Conservation (phyloP, 1,284 basidiomycete genomes). For the Melampsora larici-populina region DNA sequence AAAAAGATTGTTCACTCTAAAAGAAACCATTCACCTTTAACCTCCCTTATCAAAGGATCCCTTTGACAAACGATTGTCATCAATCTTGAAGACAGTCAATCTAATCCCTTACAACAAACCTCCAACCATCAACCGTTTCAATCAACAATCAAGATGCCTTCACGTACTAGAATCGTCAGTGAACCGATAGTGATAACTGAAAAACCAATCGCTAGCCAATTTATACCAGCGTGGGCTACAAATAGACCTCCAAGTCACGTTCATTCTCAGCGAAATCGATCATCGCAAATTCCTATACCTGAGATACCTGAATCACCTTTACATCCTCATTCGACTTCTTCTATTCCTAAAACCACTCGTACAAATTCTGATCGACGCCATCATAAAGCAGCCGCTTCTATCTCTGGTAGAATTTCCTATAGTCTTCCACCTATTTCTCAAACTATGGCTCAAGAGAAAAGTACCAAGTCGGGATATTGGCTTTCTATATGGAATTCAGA, state of each 20-base stretch:
- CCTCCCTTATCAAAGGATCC: no score
- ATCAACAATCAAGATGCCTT: not conserved
- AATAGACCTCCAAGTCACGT: not conserved
- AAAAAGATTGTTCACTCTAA: no score
- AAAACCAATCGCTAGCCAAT: not conserved
- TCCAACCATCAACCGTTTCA: not conserved
- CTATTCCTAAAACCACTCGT: not conserved
- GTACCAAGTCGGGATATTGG: not conserved
- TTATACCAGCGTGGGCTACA: not conserved
- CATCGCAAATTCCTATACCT: not conserved
- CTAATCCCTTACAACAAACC: not conserved
- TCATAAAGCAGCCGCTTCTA: not conserved
- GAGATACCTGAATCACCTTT: not conserved
- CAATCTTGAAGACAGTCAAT: no score
- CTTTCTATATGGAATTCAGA: not conserved
- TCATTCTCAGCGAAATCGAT: not conserved
- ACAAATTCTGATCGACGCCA: not conserved
- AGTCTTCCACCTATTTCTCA: constrained; percentile 2
- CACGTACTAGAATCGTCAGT: not conserved
- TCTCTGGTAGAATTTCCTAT: not conserved
- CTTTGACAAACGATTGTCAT: no score
- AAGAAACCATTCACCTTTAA: no score
- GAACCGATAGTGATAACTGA: not conserved
- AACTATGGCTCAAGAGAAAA: not conserved
- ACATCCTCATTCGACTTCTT: not conserved